Conservation (phyloP, 805 yeast genomes). For the Torulaspora microellipsoides region DNA sequence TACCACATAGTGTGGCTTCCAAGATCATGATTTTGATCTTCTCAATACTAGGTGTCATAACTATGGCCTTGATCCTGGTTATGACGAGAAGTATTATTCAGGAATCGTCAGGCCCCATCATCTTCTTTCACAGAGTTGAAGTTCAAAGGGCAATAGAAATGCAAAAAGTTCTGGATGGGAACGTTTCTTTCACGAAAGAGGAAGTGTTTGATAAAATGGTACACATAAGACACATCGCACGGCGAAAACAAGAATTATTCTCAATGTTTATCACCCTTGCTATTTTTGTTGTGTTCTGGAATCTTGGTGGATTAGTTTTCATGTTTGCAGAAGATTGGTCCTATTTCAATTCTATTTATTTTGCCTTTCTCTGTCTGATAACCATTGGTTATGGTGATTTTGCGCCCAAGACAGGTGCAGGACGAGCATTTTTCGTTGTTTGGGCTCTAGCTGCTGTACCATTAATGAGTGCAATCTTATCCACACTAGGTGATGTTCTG, state of each 20-base stretch:
- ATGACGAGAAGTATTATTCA: slow-evolving; percentile 63
- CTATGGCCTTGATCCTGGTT: slow-evolving; percentile 68
- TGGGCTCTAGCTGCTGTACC: slow-evolving; percentile 88
- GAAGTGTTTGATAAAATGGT: slow-evolving; percentile 57
- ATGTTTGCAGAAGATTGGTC: slow-evolving; percentile 61
- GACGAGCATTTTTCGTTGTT: slow-evolving; percentile 64
- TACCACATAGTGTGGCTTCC: slow-evolving; percentile 50
- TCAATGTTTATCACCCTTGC: slow-evolving; percentile 40
- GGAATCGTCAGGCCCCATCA: slow-evolving; percentile 56
- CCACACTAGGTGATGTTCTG: slow-evolving; percentile 58
- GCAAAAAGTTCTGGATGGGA: slow-evolving; percentile 11
- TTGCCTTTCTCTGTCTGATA: slow-evolving; percentile 66
- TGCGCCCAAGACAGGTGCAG: slow-evolving; percentile 58
- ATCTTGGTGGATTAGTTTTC: slow-evolving; percentile 68
- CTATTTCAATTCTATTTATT: slow-evolving; percentile 69
- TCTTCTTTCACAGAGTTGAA: slow-evolving; percentile 64
- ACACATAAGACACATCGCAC: slow-evolving; percentile 42
- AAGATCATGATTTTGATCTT: slow-evolving; percentile 58
- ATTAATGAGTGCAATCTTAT: slow-evolving; percentile 74
- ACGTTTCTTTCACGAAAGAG: slow-evolving; percentile 35
- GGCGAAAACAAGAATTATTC: slow-evolving; percentile 35
- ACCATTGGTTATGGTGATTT: slow-evolving; percentile 86
- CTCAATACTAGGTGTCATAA: slow-evolving; percentile 64
- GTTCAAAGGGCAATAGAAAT: slow-evolving; percentile 37
- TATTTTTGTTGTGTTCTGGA: slow-evolving; percentile 56